Evolutionary conservation across 2,329 filamentous ascomycete genomes (phyloP), one percentile per base, ranked within the genome.

Genomic region (Zymoseptoria passerinii): DNA sequence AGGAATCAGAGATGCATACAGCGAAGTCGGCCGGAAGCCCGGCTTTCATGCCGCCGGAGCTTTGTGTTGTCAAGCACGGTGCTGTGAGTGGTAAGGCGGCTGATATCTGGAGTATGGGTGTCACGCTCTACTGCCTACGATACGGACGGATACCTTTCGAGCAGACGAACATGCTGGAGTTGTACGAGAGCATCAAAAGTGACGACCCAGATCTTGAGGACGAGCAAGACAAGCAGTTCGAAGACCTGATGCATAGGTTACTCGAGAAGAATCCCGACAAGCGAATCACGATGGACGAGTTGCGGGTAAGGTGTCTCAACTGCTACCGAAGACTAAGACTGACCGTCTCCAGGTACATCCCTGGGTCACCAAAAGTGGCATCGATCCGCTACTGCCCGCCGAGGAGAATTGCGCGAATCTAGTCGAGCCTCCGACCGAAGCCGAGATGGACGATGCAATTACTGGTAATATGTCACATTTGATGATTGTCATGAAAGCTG

Each of bases 61-160:
- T 99, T 10, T 99, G 94, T 69, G 86, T 92, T 20, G 83, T 85
- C 7, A 91, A 84, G 67, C 92, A 96, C 70, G 90, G 89, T 0
- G 86, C 92, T 64, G 87, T 97, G 1, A 92, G 89, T 2, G 94
- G 94, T 9, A 88, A 84, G 66, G 91, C 92, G 3, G 90, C 90
- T 3, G 94, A 99, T 73, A 91, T 99, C 56, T 99, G 94, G 94
- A 95, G 92, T 3, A 97, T 97, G 92, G 94, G 94, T 6, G 87
- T 96, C 8, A 95, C 92, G 1, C 78, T 99, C 2, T 97, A 92
- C 72, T 99, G 94, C 72, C 80, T 99, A 48, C 86, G 88, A 61
- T 97, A 95, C 68, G 94, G 94, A 29, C 81, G 78, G 53, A 87
- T 99, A 61, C 94, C 94, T 0, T 99, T 97, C 69, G 87, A 92